phyloP scores from a whole-genome alignment of 2,329 filamentous ascomycete species.

The Aspergillus sergii region DNA sequence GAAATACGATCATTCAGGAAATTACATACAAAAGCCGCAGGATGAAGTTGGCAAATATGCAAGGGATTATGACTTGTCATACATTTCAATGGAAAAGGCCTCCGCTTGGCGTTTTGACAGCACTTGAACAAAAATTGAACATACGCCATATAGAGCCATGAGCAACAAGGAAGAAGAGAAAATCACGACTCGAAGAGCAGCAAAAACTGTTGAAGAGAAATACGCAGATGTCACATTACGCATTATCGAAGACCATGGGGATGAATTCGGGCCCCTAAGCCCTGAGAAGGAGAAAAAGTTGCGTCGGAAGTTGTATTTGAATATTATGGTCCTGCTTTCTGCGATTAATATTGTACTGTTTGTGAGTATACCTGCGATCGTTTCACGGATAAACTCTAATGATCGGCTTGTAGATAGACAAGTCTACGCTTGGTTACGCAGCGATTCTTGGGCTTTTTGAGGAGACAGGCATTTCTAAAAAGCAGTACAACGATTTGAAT shows the following conservation, averaged over 20 bases:
- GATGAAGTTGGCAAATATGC: neutral
- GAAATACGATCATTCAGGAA: neutral
- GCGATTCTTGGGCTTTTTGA: constrained; percentile 1
- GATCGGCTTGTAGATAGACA: neutral
- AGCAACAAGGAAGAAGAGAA: neutral
- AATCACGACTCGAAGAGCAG: neutral
- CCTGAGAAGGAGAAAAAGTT: neutral
- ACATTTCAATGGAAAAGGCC: neutral
- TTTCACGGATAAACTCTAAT: neutral
- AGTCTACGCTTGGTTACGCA: neutral
- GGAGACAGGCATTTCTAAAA: neutral
- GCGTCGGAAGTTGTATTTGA: neutral
- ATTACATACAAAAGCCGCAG: neutral
- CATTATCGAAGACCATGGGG: constrained; percentile 1
- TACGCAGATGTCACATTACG: constrained; percentile 1
- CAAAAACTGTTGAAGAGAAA: neutral
- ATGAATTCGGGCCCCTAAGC: neutral
- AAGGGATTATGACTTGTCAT: neutral
- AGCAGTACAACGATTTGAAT: constrained; percentile 1
- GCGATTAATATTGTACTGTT: neutral
- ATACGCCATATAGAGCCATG: neutral
- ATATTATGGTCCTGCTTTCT: neutral
- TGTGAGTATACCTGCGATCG: neutral
- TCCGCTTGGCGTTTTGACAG: neutral
- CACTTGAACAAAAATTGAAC: neutral